Percentiles rank a stretch among this genome's conserved stretches.
Conservation (phyloP, 306 rosid species). For the Comarum palustre region DNA sequence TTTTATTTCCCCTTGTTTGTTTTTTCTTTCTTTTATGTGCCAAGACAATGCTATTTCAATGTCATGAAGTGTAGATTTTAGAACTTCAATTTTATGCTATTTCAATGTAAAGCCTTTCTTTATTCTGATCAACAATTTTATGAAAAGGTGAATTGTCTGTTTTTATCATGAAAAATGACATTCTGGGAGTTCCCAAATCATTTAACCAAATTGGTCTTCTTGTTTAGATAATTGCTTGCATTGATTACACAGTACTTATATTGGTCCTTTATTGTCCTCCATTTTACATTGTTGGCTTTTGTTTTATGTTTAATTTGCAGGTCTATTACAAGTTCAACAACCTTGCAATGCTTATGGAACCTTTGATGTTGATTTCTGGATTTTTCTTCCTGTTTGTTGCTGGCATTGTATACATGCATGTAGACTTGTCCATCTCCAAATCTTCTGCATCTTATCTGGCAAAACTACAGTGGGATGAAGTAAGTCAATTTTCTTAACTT, state of each 20-base stretch:
- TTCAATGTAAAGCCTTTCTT: background rate
- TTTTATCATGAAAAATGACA: background rate
- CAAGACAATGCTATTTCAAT: background rate
- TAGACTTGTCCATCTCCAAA: slow-evolving; percentile 86
- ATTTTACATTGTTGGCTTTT: background rate
- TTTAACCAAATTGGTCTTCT: background rate
- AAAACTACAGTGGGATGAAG: slow-evolving; percentile 96
- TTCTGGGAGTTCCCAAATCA: background rate
- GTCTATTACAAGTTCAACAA: slow-evolving; percentile 86
- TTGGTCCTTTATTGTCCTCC: background rate
- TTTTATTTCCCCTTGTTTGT: background rate
- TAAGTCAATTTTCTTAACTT: slow-evolving; percentile 23
- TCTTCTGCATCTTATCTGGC: slow-evolving; percentile 91
- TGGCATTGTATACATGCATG: slow-evolving; percentile 69
- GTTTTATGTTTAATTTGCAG: slow-evolving; percentile 46
- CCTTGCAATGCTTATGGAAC: slow-evolving; percentile 86
- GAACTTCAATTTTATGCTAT: background rate
- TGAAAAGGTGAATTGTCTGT: background rate
- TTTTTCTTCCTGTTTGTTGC: slow-evolving; percentile 72
- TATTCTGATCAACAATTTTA: background rate
- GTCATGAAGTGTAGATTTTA: background rate
- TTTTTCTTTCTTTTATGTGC: background rate
- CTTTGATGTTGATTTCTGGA: slow-evolving; percentile 86
- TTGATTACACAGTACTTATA: background rate
- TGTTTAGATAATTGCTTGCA: background rate